These are phyloP conservation scores for Cerrena zonata DNA, from an alignment of 1,284 basidiomycete genomes.

Conservation along the genomic window DNA sequence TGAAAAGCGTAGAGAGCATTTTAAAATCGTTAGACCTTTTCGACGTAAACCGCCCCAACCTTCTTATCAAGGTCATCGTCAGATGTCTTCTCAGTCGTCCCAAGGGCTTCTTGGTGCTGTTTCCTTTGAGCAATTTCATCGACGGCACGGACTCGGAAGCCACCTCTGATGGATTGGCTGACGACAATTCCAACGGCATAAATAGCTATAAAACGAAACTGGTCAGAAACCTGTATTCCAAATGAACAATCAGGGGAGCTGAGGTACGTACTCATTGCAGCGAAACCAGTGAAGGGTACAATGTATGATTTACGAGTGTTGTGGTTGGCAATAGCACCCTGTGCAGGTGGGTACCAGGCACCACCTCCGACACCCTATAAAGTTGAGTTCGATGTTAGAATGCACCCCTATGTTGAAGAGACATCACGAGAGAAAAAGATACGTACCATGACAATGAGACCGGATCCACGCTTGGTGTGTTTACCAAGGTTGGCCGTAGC, in stretches of 20 bases:
- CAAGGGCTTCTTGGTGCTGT: constrained; percentile 8
- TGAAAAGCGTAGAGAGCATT: not conserved
- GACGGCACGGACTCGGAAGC: constrained; percentile 46
- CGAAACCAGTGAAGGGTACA: constrained; percentile 54
- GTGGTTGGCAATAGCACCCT: constrained; percentile 61
- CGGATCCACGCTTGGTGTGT: constrained; percentile 66
- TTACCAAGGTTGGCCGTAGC: constrained; percentile 66
- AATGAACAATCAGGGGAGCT: no score
- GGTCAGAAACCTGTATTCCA: not conserved
- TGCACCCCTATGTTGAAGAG: constrained; percentile 13
- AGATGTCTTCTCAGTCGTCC: constrained; percentile 5
- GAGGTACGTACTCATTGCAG: constrained; percentile 38
- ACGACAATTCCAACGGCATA: constrained; percentile 45
- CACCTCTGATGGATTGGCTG: constrained; percentile 40
- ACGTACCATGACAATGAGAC: constrained; percentile 59
- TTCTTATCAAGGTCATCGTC: constrained; percentile 23
- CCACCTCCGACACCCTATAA: constrained; percentile 63
- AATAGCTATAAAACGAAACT: constrained; percentile 1
- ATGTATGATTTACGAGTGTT: constrained; percentile 53
- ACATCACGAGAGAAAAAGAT: not conserved
- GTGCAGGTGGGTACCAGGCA: constrained; percentile 70
- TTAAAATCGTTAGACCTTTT: not conserved
- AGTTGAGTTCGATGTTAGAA: not conserved
- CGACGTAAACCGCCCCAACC: constrained; percentile 6
- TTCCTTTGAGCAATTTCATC: constrained; percentile 33